Conservation (phyloP, 2,329 filamentous ascomycete species). For the Scedosporium dehoogii region DNA sequence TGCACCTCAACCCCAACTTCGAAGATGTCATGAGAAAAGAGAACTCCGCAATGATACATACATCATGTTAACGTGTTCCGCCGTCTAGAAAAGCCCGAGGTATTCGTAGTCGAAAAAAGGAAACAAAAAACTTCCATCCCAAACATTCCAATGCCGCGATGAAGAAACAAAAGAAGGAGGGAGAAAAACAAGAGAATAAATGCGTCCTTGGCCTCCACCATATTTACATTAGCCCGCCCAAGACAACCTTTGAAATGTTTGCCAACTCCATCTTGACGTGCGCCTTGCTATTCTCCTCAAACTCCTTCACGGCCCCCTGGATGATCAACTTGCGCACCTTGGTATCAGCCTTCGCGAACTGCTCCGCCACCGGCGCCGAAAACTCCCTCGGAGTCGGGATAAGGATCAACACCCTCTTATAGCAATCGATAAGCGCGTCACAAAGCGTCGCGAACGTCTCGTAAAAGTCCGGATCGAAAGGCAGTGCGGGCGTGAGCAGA, state of each 20-base stretch:
- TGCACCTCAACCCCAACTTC: no score
- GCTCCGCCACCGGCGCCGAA: slow-evolving; percentile 60
- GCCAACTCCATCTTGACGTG: slow-evolving; percentile 73
- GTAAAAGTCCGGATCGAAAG: slow-evolving; percentile 95
- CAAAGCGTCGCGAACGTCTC: slow-evolving; percentile 94
- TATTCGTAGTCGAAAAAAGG: background rate
- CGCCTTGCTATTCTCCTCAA: slow-evolving; percentile 74
- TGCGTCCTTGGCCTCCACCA: background rate
- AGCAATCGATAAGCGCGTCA: slow-evolving; percentile 89
- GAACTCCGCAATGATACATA: background rate
- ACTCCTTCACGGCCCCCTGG: slow-evolving; percentile 78
- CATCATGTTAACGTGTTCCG: background rate
- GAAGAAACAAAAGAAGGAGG: no score
- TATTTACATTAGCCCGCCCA: slow-evolving; percentile 67
- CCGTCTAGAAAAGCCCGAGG: background rate
- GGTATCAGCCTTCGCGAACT: slow-evolving; percentile 83
- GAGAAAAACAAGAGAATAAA: no score
- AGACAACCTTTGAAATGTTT: slow-evolving; percentile 77
- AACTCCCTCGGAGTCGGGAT: slow-evolving; percentile 68
- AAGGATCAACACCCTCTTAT: slow-evolving; percentile 66
- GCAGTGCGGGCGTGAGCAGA: slow-evolving; percentile 80
- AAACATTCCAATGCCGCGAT: no score
- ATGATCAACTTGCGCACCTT: slow-evolving; percentile 83
- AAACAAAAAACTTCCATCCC: background rate
- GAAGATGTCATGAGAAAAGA: background rate